Evolutionary conservation across 805 yeast genomes (phyloP).

Genomic region (Tetrapisispora pingtungensis): DNA sequence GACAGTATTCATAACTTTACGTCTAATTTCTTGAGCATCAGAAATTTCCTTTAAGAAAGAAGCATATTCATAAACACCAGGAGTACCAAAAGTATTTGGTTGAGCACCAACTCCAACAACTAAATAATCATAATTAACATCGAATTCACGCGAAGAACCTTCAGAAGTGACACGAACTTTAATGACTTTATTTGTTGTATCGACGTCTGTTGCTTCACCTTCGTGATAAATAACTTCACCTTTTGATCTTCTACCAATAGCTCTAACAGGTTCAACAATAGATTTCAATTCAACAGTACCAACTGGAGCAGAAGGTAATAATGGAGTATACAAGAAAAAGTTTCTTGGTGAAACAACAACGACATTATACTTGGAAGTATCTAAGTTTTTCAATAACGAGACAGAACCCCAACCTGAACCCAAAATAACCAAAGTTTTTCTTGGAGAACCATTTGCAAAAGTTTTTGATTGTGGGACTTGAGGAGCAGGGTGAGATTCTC

Average conservation of each 20-base stretch:
- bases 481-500: constrained; percentile 49
- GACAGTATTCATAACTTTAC: constrained; percentile 72
- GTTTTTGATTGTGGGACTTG: constrained; percentile 53
- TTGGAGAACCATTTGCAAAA: constrained; percentile 36
- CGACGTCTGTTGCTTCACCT: constrained; percentile 82
- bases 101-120: constrained; percentile 93
- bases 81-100: constrained; percentile 89
- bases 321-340: constrained; percentile 92
- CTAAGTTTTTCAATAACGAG: constrained; percentile 72
- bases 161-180: constrained; percentile 44
- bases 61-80: constrained; percentile 86
- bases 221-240: constrained; percentile 78
- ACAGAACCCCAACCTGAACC: constrained; percentile 96
- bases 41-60: constrained; percentile 82
- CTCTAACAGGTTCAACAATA: constrained; percentile 86
- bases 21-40: constrained; percentile 78
- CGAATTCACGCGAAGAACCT: constrained; percentile 38
- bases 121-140: constrained; percentile 62
- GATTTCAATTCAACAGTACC: constrained; percentile 87
- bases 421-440: constrained; percentile 48
- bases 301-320: constrained; percentile 88
- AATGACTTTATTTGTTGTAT: constrained; percentile 56
- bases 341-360: constrained; percentile 88
- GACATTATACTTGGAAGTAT: constrained; percentile 80
- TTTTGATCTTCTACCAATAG: constrained; percentile 66